Percentiles rank a stretch among this genome's conserved stretches.
Evolutionary conservation across 2,329 filamentous ascomycete species (phyloP).

Genomic region (Trichoderma simmonsii): DNA sequence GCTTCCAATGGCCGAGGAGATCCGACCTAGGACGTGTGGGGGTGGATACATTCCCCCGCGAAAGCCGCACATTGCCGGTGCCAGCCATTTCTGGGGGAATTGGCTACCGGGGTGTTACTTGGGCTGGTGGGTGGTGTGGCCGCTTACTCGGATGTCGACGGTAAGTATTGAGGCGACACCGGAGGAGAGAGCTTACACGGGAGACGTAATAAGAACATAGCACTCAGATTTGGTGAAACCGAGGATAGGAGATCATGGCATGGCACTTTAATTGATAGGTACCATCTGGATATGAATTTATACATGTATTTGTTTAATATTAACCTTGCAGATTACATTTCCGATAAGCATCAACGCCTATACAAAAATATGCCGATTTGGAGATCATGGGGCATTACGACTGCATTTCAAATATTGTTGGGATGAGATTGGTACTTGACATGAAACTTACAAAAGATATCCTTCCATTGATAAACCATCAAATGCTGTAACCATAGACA

Average conservation of each 20-base stretch:
- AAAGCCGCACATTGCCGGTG: conserved; percentile 38
- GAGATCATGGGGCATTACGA: not conserved
- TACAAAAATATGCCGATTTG: not conserved
- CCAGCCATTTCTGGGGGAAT: conserved; percentile 25
- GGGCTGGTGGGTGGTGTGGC: not conserved
- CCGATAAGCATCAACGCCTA: not conserved
- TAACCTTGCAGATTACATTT: not conserved
- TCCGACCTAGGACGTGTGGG: conserved; percentile 12
- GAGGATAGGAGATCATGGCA: not conserved
- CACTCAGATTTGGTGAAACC: not conserved
- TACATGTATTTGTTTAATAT: not conserved
- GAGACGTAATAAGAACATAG: not conserved
- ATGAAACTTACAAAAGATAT: not conserved
- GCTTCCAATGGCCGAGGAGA: not conserved
- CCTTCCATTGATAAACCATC: not conserved
- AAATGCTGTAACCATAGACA: not conserved
- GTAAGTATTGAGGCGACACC: not conserved
- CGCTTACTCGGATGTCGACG: not conserved
- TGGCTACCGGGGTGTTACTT: not conserved
- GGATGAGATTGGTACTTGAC: not conserved
- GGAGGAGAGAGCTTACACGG: not conserved
- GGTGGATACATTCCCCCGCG: conserved; percentile 26
- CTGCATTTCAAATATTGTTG: not conserved
- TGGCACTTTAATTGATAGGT: not conserved
- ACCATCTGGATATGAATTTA: not conserved